These are phyloP conservation scores for Nannochloropsis oceanica DNA, from an alignment of 108 stramenopile species.

Conservation along the genomic window DNA sequence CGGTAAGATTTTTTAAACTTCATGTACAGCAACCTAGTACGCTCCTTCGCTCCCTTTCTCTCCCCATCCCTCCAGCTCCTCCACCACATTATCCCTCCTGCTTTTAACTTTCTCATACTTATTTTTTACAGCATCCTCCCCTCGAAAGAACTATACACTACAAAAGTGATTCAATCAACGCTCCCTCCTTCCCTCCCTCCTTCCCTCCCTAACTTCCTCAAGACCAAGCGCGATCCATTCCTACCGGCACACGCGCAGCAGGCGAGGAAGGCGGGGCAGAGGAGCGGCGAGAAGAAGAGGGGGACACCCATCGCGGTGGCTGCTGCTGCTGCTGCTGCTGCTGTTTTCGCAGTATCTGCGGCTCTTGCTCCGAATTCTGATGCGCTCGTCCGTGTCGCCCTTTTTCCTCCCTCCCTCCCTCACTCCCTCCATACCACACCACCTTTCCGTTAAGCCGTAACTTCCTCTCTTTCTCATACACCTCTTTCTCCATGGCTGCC, in stretches of 20 bases:
- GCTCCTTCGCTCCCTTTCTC: neutral
- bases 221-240: neutral
- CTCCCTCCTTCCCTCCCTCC: neutral
- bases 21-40: neutral
- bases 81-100: too few relatives aligned
- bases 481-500: neutral
- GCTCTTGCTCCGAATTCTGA: too few relatives aligned
- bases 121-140: neutral
- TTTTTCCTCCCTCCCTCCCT: neutral
- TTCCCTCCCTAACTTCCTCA: neutral
- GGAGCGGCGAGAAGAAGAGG: neutral
- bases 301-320: neutral
- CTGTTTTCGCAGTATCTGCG: too few relatives aligned
- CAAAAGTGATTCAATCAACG: neutral
- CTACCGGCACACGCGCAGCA: neutral
- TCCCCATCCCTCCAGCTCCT: neutral
- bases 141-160: neutral
- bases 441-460: neutral
- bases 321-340: too few relatives aligned
- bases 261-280: neutral
- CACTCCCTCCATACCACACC: neutral
- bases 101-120: neutral
- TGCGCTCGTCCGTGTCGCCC: neutral
- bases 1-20: neutral
- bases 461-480: neutral